These are phyloP conservation scores for Diplodia sapinea DNA, from an alignment of 2,329 filamentous ascomycete species.

Conservation along the genomic window DNA sequence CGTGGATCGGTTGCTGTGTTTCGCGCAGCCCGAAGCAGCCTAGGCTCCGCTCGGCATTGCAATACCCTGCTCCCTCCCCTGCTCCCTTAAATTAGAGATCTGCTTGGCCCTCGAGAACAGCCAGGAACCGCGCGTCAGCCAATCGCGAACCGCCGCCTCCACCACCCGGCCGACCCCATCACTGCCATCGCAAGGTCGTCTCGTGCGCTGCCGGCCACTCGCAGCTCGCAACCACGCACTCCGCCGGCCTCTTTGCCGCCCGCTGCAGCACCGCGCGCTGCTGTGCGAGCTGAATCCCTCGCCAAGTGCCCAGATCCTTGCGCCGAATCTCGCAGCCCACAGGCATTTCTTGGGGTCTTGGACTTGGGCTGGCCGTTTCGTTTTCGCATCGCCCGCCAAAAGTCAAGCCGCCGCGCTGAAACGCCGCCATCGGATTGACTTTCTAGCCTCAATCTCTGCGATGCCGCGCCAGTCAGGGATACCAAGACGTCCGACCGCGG, in stretches of 20 bases:
- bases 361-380: constrained; percentile 9
- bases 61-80: background rate
- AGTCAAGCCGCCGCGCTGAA: constrained; percentile 14
- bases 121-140: constrained; percentile 3
- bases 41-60: constrained; percentile 23
- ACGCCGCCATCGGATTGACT: constrained; percentile 21
- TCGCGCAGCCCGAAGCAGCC: constrained; percentile 16
- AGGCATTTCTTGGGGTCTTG: constrained; percentile 22
- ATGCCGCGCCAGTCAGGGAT: constrained; percentile 23
- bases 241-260: background rate
- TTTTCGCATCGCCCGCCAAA: constrained; percentile 2
- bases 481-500: constrained; percentile 11
- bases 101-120: constrained; percentile 1
- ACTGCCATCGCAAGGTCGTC: background rate
- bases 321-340: background rate
- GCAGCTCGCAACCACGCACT: background rate
- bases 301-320: constrained; percentile 22
- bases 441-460: constrained; percentile 17
- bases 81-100: constrained; percentile 23
- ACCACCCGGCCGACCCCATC: constrained; percentile 14
- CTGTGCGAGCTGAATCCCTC: constrained; percentile 18
- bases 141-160: constrained; percentile 9
- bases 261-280: constrained; percentile 9
- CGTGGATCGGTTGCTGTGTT: constrained; percentile 17
- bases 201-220: constrained; percentile 26